These are phyloP conservation scores for Pseudocercospora fijiensis DNA, from an alignment of 2,329 filamentous ascomycete species.

Conservation along the genomic window DNA sequence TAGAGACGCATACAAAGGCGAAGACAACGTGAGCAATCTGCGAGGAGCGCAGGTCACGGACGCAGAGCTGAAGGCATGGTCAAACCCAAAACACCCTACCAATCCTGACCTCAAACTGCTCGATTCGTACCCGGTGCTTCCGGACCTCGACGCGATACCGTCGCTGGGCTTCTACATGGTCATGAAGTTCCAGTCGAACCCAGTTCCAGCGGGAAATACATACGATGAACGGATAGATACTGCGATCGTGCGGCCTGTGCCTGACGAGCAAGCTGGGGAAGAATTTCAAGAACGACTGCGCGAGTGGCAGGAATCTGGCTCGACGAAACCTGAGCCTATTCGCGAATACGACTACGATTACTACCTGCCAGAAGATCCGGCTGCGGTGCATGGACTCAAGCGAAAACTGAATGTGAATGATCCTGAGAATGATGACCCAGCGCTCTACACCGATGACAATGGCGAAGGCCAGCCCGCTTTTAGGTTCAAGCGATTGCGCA, in stretches of 20 bases:
- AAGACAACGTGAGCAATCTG: conserved; percentile 59
- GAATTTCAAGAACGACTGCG: conserved; percentile 51
- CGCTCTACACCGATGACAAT: conserved; percentile 50
- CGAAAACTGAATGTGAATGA: conserved; percentile 56
- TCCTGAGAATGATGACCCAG: conserved; percentile 54
- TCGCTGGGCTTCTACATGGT: conserved; percentile 60
- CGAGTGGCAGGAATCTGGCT: conserved; percentile 51
- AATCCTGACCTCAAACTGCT: conserved; percentile 58
- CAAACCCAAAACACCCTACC: conserved; percentile 58
- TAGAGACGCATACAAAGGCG: conserved; percentile 63
- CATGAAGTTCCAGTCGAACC: conserved; percentile 62
- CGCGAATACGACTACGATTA: conserved; percentile 61
- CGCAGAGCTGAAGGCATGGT: conserved; percentile 60
- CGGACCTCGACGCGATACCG: conserved; percentile 60
- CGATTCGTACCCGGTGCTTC: conserved; percentile 60
- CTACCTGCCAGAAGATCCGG: conserved; percentile 55
- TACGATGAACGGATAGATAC: conserved; percentile 62
- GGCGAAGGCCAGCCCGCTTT: conserved; percentile 44
- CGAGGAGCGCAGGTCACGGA: conserved; percentile 55
- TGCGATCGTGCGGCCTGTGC: conserved; percentile 55
- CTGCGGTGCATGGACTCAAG: conserved; percentile 53
- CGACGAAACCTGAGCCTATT: conserved; percentile 52
- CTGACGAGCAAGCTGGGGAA: conserved; percentile 48
- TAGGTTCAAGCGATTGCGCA: conserved; percentile 57
- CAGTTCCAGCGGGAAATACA: conserved; percentile 48